Evolutionary conservation across 2,329 filamentous ascomycete species (phyloP).

Genomic region (Penicillium janthinellum): DNA sequence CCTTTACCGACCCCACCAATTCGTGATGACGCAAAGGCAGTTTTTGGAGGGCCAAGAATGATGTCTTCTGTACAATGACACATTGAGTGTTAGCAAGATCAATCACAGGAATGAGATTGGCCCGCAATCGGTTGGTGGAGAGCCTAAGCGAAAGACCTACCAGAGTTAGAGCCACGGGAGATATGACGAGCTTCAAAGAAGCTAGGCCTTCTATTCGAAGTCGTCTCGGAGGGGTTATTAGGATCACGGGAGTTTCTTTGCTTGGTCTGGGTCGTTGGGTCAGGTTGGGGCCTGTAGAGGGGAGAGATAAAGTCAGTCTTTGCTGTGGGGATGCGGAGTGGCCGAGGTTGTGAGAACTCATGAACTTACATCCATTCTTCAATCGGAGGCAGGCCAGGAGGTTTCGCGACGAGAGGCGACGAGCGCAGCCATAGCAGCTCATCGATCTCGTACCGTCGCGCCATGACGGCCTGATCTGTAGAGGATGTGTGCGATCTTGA

Average conservation of each 20-base stretch:
- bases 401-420: conserved; percentile 82
- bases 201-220: conserved; percentile 40
- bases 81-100: conserved; percentile 19
- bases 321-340: conserved; percentile 10
- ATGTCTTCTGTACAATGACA: conserved; percentile 68
- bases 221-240: conserved; percentile 37
- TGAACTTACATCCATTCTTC: conserved; percentile 88
- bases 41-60: conserved; percentile 83
- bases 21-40: conserved; percentile 76
- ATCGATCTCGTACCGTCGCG: conserved; percentile 71
- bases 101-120: neutral
- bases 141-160: conserved; percentile 37
- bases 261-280: conserved; percentile 45
- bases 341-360: conserved; percentile 10
- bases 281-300: conserved; percentile 42
- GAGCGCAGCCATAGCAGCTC: conserved; percentile 73
- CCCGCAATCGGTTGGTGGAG: neutral
- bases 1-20: conserved; percentile 44
- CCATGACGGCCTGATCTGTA: conserved; percentile 38
- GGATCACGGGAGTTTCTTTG: conserved; percentile 38
- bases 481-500: conserved; percentile 26
- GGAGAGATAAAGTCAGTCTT: conserved; percentile 16
- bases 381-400: conserved; percentile 73
- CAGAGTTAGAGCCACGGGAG: conserved; percentile 52
- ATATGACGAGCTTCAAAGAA: conserved; percentile 48